Conservation (phyloP, 2,329 filamentous ascomycete genomes). For the Hypoxylon sp. region DNA sequence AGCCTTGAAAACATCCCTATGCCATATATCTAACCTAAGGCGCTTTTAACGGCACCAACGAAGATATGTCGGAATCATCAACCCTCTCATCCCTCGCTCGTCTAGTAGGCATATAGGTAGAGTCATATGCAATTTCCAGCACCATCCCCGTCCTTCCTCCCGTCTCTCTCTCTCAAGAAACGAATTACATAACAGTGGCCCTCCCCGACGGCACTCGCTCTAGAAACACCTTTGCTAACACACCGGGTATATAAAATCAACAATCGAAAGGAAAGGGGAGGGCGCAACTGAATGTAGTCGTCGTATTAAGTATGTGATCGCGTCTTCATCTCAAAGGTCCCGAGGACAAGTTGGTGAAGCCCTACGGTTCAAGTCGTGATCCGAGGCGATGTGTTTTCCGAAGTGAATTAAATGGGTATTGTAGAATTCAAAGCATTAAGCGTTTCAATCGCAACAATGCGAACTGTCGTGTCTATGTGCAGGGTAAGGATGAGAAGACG, state of each 20-base stretch:
- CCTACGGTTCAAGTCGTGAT: slow-evolving; percentile 41
- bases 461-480: slow-evolving; percentile 54
- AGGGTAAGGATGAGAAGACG: slow-evolving; percentile 37
- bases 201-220: slow-evolving; percentile 53
- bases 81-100: slow-evolving; percentile 30
- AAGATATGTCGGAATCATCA: slow-evolving; percentile 38
- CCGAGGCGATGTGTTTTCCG: slow-evolving; percentile 45
- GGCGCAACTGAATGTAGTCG: slow-evolving; percentile 49
- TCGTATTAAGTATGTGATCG: slow-evolving; percentile 49
- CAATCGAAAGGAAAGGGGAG: slow-evolving; percentile 57
- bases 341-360: slow-evolving; percentile 28
- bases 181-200: slow-evolving; percentile 50
- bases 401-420: slow-evolving; percentile 52
- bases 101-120: slow-evolving; percentile 46
- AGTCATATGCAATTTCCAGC: slow-evolving; percentile 43
- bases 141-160: slow-evolving; percentile 15
- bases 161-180: slow-evolving; percentile 43
- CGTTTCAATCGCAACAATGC: slow-evolving; percentile 56
- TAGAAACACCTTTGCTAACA: slow-evolving; percentile 54
- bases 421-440: slow-evolving; percentile 55
- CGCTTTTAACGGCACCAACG: slow-evolving; percentile 32
- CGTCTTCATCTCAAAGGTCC: slow-evolving; percentile 46
- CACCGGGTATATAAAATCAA: slow-evolving; percentile 61
- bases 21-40: slow-evolving; percentile 42
- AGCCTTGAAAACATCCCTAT: slow-evolving; percentile 41